Percentiles rank a stretch among this genome's conserved stretches.
Conservation (phyloP, 805 yeast species). For the Millerago galiae region DNA sequence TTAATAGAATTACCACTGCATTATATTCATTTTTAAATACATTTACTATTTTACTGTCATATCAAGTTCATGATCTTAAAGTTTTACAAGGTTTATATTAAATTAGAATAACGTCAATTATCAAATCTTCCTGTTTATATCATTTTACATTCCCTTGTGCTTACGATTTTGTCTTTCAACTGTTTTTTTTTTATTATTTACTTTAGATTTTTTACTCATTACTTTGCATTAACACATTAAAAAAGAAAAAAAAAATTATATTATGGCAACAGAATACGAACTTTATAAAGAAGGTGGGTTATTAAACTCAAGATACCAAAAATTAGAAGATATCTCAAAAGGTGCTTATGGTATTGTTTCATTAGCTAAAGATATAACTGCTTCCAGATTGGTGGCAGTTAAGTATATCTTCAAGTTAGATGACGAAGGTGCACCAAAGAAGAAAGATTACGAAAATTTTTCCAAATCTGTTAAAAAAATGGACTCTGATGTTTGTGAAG, state of each 20-base stretch:
- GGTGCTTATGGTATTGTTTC: slow-evolving; percentile 94
- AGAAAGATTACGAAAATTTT: slow-evolving; percentile 24
- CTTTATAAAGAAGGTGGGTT: slow-evolving; percentile 41
- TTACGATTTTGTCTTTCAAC: too few species aligned
- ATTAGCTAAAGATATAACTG: slow-evolving; percentile 60
- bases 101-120: too few species aligned
- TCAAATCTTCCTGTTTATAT: too few species aligned
- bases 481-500: slow-evolving; percentile 40
- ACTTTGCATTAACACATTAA: background rate
- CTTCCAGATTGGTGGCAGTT: slow-evolving; percentile 59
- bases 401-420: slow-evolving; percentile 70
- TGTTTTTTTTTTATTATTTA: too few species aligned
- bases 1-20: too few species aligned
- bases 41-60: too few species aligned
- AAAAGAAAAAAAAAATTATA: background rate
- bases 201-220: background rate
- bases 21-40: too few species aligned
- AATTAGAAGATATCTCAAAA: slow-evolving; percentile 72
- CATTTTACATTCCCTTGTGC: too few species aligned
- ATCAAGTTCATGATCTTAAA: too few species aligned
- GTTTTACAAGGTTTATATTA: too few species aligned
- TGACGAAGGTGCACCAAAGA: slow-evolving; percentile 26
- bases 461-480: slow-evolving; percentile 29
- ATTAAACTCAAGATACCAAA: slow-evolving; percentile 56
- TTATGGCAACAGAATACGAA: slow-evolving; percentile 27